Conservation (phyloP, 495 filamentous ascomycete species). For the Hyphodiscus hymeniophilus region DNA sequence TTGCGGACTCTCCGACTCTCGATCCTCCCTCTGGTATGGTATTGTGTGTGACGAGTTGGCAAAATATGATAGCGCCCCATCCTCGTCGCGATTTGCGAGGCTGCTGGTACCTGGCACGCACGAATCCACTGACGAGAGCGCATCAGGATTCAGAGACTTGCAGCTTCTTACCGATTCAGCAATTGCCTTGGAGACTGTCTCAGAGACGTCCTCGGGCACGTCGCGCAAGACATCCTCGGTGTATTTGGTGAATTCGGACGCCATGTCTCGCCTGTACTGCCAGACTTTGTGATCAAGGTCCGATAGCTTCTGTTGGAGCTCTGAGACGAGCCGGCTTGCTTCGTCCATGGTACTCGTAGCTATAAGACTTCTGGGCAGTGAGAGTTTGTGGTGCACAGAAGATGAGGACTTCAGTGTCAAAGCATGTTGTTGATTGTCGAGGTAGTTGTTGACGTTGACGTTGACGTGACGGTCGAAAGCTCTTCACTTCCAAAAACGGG, state of each 20-base stretch:
- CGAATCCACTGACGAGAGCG: slow-evolving; percentile 11
- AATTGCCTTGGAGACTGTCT: slow-evolving; percentile 33
- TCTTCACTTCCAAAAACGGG: no score
- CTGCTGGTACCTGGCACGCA: slow-evolving; percentile 7
- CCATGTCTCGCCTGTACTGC: slow-evolving; percentile 41
- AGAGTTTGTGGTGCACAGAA: neutral
- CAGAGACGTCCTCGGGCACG: slow-evolving; percentile 36
- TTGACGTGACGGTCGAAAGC: neutral
- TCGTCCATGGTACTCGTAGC: slow-evolving; percentile 34
- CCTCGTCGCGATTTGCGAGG: slow-evolving; percentile 1
- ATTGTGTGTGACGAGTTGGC: slow-evolving; percentile 16
- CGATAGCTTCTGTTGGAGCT: slow-evolving; percentile 40
- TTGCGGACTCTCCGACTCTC: slow-evolving; percentile 17
- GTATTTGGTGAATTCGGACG: slow-evolving; percentile 38
- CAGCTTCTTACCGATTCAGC: slow-evolving; percentile 30
- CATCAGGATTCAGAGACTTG: slow-evolving; percentile 13
- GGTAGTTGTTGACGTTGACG: neutral
- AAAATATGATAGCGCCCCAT: neutral
- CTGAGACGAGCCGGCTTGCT: slow-evolving; percentile 35
- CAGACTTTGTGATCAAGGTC: slow-evolving; percentile 42
- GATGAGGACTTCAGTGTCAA: neutral
- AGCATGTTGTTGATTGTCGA: neutral
- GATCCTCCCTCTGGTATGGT: slow-evolving; percentile 14
- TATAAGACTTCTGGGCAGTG: neutral
- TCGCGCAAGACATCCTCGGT: slow-evolving; percentile 35